Base-by-base conservation (phyloP, 2,329 filamentous ascomycete genomes). In the Diplodia scrobiculata region DNA sequence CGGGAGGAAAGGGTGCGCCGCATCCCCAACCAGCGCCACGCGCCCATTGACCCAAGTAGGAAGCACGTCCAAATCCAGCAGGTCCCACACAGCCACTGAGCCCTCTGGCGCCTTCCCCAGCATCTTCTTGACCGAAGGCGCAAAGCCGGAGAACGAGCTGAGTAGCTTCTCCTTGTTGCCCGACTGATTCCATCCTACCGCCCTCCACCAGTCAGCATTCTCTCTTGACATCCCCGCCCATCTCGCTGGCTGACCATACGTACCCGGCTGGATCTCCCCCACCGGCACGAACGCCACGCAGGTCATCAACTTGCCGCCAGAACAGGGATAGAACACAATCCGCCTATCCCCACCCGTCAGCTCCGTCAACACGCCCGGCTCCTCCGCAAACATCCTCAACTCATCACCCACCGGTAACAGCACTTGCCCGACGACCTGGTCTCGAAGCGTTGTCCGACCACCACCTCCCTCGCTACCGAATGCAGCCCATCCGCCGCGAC, bases 1-100 rank as follows among this genome's bases (percentile, higher is more conserved):
- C 13, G 87, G 88, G 0, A 87, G 77, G 70, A 90, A 89, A 0
- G 88, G 87, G 72, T 91, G 88, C 0, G 87, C 88, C 0, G 88
- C 87, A 72, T 91, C 88, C 0, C 89, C 88, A 0, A 91, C 73
- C 0, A 90, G 73, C 1, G 82, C 86, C 19, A 89, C 72, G 5
- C 79, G 81, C 0, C 76, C 83, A 2, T 83, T 81, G 0, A 80
- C 77, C 84, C 86, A 91, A 0, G 76, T 79, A 0, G 83, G 80
- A 17, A 90, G 73, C 1, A 80, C 75, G 2, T 84, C 81, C 84
- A 89, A 88, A 69, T 91, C 65, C 45, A 76, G 51, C 54, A 77
- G 65, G 63, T 75, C 73, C 75, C 76, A 77, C 3, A 77, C 74
- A 64, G 77, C 78, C 59, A 79, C 52, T n/a, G 25, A 25, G 11